Evolutionary conservation across 2,329 filamentous ascomycete genomes (phyloP).

Genomic region (Venturia aucupariae): DNA sequence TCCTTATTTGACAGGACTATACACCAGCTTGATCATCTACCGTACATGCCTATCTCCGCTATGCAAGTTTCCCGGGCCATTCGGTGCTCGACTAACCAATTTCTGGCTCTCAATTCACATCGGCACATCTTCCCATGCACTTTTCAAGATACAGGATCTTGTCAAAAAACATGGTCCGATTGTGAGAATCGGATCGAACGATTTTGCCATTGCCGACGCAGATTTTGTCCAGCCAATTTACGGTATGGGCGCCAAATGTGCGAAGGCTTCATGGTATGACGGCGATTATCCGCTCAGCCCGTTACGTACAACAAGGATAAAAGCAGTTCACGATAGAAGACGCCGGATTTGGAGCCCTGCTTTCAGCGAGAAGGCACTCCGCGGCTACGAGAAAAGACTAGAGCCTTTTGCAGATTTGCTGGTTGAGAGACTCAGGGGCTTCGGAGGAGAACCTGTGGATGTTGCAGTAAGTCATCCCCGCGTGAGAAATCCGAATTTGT

Average conservation of each 20-base stretch:
- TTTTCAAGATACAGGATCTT: conserved; percentile 20
- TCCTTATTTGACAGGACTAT: background rate
- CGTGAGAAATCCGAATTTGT: too few species aligned
- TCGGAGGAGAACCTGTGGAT: conserved; percentile 27
- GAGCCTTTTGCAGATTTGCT: conserved; percentile 29
- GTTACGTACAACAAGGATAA: conserved; percentile 35
- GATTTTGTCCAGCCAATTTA: conserved; percentile 36
- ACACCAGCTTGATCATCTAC: conserved; percentile 10
- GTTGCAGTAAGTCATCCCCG: conserved; percentile 23
- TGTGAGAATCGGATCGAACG: conserved; percentile 39
- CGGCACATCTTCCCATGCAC: conserved; percentile 18
- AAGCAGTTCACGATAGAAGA: conserved; percentile 36
- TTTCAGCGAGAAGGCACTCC: conserved; percentile 37
- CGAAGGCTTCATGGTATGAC: conserved; percentile 31
- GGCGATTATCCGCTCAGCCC: conserved; percentile 25
- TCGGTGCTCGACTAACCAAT: conserved; percentile 9
- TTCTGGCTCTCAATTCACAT: conserved; percentile 16
- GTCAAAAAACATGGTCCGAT: conserved; percentile 33
- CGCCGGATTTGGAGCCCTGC: conserved; percentile 38
- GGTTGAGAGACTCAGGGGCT: conserved; percentile 22
- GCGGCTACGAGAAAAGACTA: conserved; percentile 32
- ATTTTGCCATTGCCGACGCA: conserved; percentile 36
- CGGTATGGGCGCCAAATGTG: conserved; percentile 28
- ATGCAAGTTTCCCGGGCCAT: conserved; percentile 13
- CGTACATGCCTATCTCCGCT: conserved; percentile 14